phyloP scores from a whole-genome alignment of 148 eudicot genomes.

The Vaccinium corymbosum region DNA sequence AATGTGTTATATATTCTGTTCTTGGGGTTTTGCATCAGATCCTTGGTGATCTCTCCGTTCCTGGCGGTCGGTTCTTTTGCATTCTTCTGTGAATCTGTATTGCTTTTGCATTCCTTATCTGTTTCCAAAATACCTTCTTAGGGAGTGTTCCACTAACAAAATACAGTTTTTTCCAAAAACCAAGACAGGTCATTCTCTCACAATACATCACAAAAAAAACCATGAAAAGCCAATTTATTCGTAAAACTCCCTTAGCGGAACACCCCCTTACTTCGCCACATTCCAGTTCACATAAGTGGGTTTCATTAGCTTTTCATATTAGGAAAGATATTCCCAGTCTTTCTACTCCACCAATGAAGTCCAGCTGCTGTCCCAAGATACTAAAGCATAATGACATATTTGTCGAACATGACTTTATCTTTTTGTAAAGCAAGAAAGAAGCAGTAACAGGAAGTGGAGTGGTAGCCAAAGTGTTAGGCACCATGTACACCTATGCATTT shows the following conservation, averaged over 20 bases:
- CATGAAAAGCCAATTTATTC: too few relatives aligned
- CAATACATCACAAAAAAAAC: too few relatives aligned
- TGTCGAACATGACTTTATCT: neutral
- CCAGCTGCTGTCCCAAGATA: slow-evolving; percentile 6
- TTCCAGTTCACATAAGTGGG: neutral
- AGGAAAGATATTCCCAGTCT: neutral
- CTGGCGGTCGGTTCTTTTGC: neutral
- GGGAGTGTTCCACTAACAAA: too few relatives aligned
- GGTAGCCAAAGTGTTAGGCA: too few relatives aligned
- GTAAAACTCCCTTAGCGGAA: too few relatives aligned
- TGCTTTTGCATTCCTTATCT: neutral
- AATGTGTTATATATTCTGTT: neutral
- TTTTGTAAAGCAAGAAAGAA: neutral
- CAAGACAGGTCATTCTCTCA: too few relatives aligned
- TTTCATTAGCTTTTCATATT: neutral
- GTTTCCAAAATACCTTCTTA: neutral
- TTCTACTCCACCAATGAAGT: neutral
- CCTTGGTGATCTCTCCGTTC: neutral
- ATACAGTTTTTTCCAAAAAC: too few relatives aligned
- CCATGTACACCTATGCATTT: too few relatives aligned
- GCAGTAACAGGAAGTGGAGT: too few relatives aligned
- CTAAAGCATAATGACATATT: neutral
- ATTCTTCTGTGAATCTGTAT: neutral
- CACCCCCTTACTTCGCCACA: neutral
- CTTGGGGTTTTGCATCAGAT: neutral